Conservation (phyloP, 495 filamentous ascomycete genomes). For the Lophiostoma macrostomum region DNA sequence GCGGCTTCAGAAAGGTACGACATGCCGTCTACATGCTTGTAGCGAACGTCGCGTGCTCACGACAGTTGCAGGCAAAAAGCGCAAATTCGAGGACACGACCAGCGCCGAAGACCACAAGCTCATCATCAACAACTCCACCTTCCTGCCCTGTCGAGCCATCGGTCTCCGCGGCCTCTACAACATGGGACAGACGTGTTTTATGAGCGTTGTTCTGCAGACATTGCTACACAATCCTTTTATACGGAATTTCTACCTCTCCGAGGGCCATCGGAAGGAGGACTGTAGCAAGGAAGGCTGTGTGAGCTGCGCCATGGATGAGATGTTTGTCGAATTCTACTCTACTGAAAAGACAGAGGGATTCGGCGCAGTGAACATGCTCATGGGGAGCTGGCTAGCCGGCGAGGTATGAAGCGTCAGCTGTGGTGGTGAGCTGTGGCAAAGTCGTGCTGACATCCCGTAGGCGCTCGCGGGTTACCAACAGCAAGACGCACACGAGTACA, state of each 20-base stretch:
- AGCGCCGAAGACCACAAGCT: slow-evolving; percentile 56
- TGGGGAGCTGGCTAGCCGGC: slow-evolving; percentile 71
- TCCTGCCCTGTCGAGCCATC: slow-evolving; percentile 64
- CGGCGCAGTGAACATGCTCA: slow-evolving; percentile 75
- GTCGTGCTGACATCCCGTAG: too few species aligned
- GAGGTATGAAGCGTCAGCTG: slow-evolving; percentile 46
- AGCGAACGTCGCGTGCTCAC: background rate
- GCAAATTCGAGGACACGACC: slow-evolving; percentile 60
- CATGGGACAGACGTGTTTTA: slow-evolving; percentile 90
- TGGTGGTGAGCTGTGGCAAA: too few species aligned
- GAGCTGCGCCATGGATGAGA: slow-evolving; percentile 83
- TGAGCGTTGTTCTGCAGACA: slow-evolving; percentile 84
- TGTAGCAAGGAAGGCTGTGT: slow-evolving; percentile 70
- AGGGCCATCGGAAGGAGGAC: slow-evolving; percentile 70
- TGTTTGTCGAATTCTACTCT: slow-evolving; percentile 86
- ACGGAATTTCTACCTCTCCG: slow-evolving; percentile 78
- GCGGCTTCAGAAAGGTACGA: slow-evolving; percentile 50
- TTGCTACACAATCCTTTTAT: slow-evolving; percentile 86
- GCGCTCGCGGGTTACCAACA: slow-evolving; percentile 87
- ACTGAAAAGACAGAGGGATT: slow-evolving; percentile 78
- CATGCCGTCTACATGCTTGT: slow-evolving; percentile 4
- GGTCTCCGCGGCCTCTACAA: slow-evolving; percentile 88
- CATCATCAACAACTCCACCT: slow-evolving; percentile 58
- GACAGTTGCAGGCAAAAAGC: slow-evolving; percentile 44
- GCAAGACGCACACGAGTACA: slow-evolving; percentile 94